Evolutionary conservation across 2,329 filamentous ascomycete genomes (phyloP).

Genomic region (Colletotrichum gloeosporioides): DNA sequence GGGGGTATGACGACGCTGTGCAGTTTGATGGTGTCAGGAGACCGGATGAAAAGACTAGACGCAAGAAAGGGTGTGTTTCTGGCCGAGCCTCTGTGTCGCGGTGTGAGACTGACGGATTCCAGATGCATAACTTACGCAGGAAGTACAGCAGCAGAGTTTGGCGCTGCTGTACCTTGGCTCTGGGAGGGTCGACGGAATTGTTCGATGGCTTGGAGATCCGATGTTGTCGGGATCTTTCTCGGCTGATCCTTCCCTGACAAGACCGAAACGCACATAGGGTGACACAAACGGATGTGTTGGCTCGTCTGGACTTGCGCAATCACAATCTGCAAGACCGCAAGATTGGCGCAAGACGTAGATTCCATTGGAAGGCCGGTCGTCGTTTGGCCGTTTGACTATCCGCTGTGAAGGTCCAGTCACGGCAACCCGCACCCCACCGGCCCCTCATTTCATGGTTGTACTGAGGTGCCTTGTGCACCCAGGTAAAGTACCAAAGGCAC

Average conservation of each 20-base stretch:
- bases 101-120: background rate
- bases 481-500: background rate
- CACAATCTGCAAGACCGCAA: background rate
- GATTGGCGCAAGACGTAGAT: background rate
- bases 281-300: background rate
- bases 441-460: background rate
- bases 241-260: background rate
- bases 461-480: too few species aligned
- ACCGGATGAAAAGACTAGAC: background rate
- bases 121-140: background rate
- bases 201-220: background rate
- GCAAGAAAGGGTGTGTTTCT: background rate
- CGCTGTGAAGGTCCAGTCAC: background rate
- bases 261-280: background rate
- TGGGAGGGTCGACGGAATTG: background rate
- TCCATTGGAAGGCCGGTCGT: background rate
- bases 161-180: background rate
- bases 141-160: background rate
- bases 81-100: background rate
- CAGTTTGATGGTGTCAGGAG: conserved; percentile 6
- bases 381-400: background rate
- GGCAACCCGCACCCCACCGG: background rate
- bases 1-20: background rate
- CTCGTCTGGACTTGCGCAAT: background rate
- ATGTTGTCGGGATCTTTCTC: background rate